Evolutionary conservation across 345 rosid genomes (phyloP).

Genomic region (Gossypioides kirkii): DNA sequence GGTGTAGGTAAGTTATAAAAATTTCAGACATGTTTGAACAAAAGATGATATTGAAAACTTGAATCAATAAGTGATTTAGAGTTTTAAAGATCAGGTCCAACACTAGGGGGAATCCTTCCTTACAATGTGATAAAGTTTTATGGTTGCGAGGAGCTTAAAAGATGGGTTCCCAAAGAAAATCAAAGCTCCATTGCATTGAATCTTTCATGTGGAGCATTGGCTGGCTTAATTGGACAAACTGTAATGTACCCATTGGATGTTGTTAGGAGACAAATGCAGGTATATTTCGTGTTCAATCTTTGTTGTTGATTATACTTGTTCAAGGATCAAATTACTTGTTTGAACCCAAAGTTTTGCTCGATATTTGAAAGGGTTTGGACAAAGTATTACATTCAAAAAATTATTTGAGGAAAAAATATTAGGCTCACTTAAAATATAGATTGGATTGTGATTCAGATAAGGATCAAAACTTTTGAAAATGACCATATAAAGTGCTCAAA

Average conservation of each 20-base stretch:
- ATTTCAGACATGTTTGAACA: constrained; percentile 2
- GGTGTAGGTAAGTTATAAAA: constrained; percentile 60
- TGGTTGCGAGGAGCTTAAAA: constrained; percentile 71
- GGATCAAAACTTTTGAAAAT: no score
- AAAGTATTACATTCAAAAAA: no score
- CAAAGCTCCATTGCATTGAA: constrained; percentile 74
- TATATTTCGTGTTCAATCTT: constrained; percentile 10
- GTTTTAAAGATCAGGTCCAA: constrained; percentile 60
- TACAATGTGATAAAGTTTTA: constrained; percentile 86
- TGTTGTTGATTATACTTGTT: background rate
- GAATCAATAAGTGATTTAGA: background rate
- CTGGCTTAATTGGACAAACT: constrained; percentile 88
- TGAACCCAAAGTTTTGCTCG: no score
- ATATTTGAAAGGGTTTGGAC: no score
- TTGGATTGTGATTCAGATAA: no score
- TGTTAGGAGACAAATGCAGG: constrained; percentile 99
- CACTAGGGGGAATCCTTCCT: constrained; percentile 85
- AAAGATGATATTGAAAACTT: constrained; percentile 12
- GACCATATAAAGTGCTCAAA: no score
- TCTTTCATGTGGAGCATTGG: constrained; percentile 89
- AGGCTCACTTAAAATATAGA: no score
- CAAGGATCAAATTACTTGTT: background rate
- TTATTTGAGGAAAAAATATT: no score
- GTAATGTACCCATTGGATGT: constrained; percentile 91
- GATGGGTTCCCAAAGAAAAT: constrained; percentile 75